Conservation (phyloP, 805 yeast species). For the Pichia phayaonensis region DNA sequence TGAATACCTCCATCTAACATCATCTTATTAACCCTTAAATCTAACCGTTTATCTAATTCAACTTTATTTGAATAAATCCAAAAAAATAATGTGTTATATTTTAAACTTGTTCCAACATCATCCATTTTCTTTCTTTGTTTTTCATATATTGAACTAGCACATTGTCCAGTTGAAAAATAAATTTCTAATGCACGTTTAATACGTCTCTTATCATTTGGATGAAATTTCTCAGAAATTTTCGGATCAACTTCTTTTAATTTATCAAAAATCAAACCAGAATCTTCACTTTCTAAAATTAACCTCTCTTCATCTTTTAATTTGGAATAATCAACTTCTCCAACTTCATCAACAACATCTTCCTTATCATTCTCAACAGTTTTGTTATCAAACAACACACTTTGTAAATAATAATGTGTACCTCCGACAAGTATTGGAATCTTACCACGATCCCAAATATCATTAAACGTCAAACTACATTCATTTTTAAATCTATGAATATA, state of each 20-base stretch:
- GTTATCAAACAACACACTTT: conserved; percentile 64
- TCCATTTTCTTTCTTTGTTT: conserved; percentile 42
- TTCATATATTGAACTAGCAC: conserved; percentile 63
- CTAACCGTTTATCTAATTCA: conserved; percentile 55
- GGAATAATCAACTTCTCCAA: not conserved
- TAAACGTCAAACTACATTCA: conserved; percentile 60
- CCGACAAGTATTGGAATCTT: conserved; percentile 88
- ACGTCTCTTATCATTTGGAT: conserved; percentile 82
- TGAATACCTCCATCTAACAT: conserved; percentile 55
- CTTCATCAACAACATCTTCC: conserved; percentile 12
- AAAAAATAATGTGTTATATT: conserved; percentile 57
- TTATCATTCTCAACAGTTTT: conserved; percentile 38
- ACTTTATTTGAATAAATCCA: conserved; percentile 75
- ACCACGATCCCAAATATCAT: conserved; percentile 55
- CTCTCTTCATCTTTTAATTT: conserved; percentile 13
- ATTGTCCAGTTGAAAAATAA: conserved; percentile 54
- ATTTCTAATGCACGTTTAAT: conserved; percentile 77
- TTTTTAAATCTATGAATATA: conserved; percentile 67
- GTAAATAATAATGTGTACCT: conserved; percentile 92
- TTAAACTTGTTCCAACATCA: conserved; percentile 39
- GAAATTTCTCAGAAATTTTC: conserved; percentile 67
- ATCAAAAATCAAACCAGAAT: conserved; percentile 41
- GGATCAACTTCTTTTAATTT: conserved; percentile 57
- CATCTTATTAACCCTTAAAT: conserved; percentile 80
- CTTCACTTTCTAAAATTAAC: conserved; percentile 48